phyloP scores from a whole-genome alignment of 257 asterid species.

The Scutellaria barbata region DNA sequence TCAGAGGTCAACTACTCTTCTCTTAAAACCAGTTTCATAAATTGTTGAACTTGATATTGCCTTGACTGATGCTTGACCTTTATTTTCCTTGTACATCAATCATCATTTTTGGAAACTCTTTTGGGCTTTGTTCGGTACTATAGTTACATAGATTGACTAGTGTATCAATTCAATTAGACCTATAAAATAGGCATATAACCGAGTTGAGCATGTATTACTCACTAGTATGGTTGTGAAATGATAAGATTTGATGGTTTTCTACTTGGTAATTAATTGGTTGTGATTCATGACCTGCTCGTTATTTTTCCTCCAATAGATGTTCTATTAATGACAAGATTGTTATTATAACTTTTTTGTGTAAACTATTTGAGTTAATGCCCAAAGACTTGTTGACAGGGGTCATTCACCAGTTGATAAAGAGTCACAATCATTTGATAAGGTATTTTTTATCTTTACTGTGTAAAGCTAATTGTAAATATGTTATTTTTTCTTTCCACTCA shows the following conservation, averaged over 20 bases:
- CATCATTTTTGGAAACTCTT: not conserved
- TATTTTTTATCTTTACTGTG: conserved; percentile 38
- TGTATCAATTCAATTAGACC: not conserved
- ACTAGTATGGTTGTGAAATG: conserved; percentile 18
- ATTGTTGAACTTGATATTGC: not conserved
- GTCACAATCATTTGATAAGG: conserved; percentile 88
- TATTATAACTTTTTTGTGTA: conserved; percentile 20
- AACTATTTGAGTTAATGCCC: conserved; percentile 35
- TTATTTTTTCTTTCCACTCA: conserved; percentile 21
- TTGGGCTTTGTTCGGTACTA: conserved; percentile 9
- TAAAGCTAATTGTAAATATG: conserved; percentile 28
- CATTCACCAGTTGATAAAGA: conserved; percentile 55
- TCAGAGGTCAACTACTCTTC: conserved; percentile 10
- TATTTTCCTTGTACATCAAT: conserved; percentile 22
- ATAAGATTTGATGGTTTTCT: conserved; percentile 12
- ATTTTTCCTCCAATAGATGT: conserved; percentile 5
- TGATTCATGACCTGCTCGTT: conserved; percentile 25
- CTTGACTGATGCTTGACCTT: conserved; percentile 19
- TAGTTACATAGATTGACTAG: not conserved
- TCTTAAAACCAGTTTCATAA: not conserved
- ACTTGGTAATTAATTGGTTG: conserved; percentile 14
- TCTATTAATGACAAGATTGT: conserved; percentile 30
- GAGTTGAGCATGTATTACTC: conserved; percentile 23
- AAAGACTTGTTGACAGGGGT: conserved; percentile 56
- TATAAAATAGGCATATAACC: conserved; percentile 9